These are phyloP conservation scores for Coemansia sp. DNA, from an alignment of 192 early-diverging fungal species.

Conservation along the genomic window DNA sequence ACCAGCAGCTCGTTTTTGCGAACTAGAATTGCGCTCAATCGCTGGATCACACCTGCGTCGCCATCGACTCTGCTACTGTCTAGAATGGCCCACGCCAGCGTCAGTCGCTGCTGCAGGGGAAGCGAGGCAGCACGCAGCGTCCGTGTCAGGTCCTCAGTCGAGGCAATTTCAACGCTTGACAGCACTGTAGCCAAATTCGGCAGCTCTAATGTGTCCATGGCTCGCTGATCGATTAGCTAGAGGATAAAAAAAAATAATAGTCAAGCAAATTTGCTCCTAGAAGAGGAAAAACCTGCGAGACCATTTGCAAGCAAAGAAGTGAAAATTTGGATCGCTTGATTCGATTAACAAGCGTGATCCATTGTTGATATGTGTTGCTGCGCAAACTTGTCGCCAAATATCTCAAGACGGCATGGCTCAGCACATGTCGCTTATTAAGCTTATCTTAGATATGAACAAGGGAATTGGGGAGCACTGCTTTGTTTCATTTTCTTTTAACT, in stretches of 20 bases:
- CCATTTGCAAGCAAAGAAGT: neutral
- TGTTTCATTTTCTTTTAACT: too few relatives aligned
- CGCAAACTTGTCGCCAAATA: neutral
- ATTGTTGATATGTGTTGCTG: neutral
- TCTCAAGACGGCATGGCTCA: too few relatives aligned
- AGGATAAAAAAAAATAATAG: neutral
- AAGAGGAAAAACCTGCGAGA: neutral
- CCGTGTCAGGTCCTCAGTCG: constrained; percentile 46
- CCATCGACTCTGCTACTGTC: constrained; percentile 21
- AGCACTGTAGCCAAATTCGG: constrained; percentile 6
- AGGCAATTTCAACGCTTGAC: constrained; percentile 11
- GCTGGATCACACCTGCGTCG: constrained; percentile 5
- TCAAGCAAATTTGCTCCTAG: neutral
- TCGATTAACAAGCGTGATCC: neutral
- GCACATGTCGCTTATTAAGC: too few relatives aligned
- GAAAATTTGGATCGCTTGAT: neutral
- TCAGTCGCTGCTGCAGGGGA: constrained; percentile 25
- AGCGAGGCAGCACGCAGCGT: constrained; percentile 27
- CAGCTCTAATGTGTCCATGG: constrained; percentile 7
- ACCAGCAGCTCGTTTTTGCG: constrained; percentile 45
- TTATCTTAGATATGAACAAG: too few relatives aligned
- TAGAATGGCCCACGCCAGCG: constrained; percentile 41
- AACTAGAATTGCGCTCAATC: constrained; percentile 32
- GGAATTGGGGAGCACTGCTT: too few relatives aligned
- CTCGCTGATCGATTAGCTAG: neutral